These are phyloP conservation scores for Circinella minor DNA, from an alignment of 371 early-diverging fungal genomes.

Conservation along the genomic window DNA sequence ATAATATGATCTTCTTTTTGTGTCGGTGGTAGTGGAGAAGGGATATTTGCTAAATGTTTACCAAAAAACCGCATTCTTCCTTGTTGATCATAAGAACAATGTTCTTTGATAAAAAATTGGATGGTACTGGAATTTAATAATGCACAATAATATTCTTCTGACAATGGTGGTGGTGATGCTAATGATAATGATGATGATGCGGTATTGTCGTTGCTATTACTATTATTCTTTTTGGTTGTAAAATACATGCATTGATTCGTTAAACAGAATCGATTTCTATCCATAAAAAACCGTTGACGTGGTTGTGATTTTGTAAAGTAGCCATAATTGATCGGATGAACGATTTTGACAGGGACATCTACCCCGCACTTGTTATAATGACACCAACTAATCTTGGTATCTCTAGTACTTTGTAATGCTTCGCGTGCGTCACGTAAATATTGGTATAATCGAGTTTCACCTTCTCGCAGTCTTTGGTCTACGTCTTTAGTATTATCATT, in stretches of 20 bases:
- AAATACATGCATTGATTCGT: conserved; percentile 71
- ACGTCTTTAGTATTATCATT: too few species aligned
- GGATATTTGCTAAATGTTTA: conserved; percentile 67
- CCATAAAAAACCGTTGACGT: conserved; percentile 63
- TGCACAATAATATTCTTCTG: conserved; percentile 52
- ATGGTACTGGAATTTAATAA: conserved; percentile 61
- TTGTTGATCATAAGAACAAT: conserved; percentile 68
- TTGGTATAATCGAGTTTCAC: conserved; percentile 31
- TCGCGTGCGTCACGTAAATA: conserved; percentile 51
- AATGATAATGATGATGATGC: too few species aligned
- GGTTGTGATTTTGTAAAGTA: conserved; percentile 66
- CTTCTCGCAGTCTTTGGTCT: too few species aligned
- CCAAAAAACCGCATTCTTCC: conserved; percentile 67
- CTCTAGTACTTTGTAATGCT: conserved; percentile 46
- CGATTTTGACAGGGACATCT: conserved; percentile 57
- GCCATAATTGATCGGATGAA: conserved; percentile 72
- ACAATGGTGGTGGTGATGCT: conserved; percentile 15
- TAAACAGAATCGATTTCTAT: conserved; percentile 36
- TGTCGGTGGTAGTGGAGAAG: conserved; percentile 52
- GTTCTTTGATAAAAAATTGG: conserved; percentile 56
- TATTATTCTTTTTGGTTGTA: conserved; percentile 36
- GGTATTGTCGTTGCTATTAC: background rate
- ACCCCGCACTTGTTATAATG: conserved; percentile 62
- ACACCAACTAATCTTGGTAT: conserved; percentile 52
- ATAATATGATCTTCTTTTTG: conserved; percentile 17